These are phyloP conservation scores for Ophidiomyces ophidiicola DNA, from an alignment of 2,329 filamentous ascomycete species.

Conservation along the genomic window DNA sequence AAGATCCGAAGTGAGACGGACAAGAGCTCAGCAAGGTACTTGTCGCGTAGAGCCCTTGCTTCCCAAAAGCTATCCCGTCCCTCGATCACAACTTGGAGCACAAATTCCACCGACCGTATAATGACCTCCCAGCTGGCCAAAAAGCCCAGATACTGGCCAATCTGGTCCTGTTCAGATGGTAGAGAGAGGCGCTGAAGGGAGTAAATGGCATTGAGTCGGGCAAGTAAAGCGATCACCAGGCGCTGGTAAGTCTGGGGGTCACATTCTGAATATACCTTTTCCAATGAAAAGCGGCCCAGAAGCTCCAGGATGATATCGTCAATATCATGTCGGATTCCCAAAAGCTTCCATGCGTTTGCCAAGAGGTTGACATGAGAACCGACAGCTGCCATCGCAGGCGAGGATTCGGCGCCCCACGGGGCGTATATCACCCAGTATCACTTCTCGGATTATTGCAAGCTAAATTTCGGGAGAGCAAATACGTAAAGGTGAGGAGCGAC, in stretches of 20 bases:
- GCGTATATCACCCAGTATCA: neutral
- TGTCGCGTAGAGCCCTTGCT: conserved; percentile 24
- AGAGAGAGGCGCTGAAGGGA: conserved; percentile 32
- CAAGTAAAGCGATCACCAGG: conserved; percentile 27
- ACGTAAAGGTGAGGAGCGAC: too few relatives aligned
- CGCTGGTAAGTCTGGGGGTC: conserved; percentile 28
- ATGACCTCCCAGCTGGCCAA: conserved; percentile 34
- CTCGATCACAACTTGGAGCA: conserved; percentile 28
- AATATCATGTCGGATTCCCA: conserved; percentile 31
- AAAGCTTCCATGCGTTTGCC: conserved; percentile 26
- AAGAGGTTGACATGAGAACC: conserved; percentile 28
- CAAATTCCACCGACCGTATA: conserved; percentile 29
- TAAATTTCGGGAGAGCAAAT: neutral
- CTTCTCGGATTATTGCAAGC: too few relatives aligned
- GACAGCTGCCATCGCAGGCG: conserved; percentile 16
- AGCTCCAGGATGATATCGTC: conserved; percentile 34
- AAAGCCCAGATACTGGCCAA: conserved; percentile 30
- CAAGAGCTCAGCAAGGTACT: conserved; percentile 30
- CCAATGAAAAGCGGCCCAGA: conserved; percentile 34
- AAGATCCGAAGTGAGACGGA: conserved; percentile 30
- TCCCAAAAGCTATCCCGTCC: conserved; percentile 29
- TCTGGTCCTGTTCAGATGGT: conserved; percentile 26
- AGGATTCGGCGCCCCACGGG: conserved; percentile 6
- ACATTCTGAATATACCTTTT: conserved; percentile 31
- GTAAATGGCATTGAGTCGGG: conserved; percentile 32